Percentiles rank a stretch among this genome's conserved stretches.
Evolutionary conservation across 2,329 filamentous ascomycete species (phyloP).

Genomic region (Daldinia sp.): DNA sequence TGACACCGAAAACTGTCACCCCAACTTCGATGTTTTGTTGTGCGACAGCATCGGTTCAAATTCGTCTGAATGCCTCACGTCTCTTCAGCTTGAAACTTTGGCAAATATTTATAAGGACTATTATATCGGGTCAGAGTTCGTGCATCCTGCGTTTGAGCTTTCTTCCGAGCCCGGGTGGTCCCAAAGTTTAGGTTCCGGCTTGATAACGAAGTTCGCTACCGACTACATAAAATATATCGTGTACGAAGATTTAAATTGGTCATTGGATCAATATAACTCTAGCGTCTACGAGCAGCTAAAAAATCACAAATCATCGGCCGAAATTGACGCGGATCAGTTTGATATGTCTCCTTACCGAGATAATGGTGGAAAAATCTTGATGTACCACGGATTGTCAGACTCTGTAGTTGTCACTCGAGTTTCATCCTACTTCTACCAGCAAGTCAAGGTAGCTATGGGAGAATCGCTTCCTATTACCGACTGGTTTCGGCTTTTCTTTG

Average conservation of each 20-base stretch:
- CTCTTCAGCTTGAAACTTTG: constrained; percentile 58
- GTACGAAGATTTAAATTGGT: constrained; percentile 57
- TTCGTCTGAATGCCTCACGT: constrained; percentile 56
- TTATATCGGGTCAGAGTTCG: constrained; percentile 25
- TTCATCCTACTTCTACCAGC: constrained; percentile 59
- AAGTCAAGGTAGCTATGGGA: constrained; percentile 56
- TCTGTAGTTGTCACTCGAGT: constrained; percentile 58
- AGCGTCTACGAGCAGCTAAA: constrained; percentile 55
- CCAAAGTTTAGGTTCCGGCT: neutral
- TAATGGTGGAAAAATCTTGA: constrained; percentile 59
- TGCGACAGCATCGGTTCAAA: constrained; percentile 50
- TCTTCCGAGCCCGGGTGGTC: constrained; percentile 32
- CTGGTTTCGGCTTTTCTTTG: constrained; percentile 58
- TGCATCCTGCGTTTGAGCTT: constrained; percentile 33
- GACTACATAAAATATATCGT: constrained; percentile 52
- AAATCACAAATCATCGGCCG: constrained; percentile 50
- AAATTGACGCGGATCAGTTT: constrained; percentile 44
- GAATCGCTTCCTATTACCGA: constrained; percentile 51
- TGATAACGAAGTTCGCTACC: constrained; percentile 20
- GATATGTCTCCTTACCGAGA: constrained; percentile 53
- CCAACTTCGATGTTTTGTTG: constrained; percentile 52
- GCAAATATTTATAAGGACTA: constrained; percentile 51
- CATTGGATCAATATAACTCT: constrained; percentile 54
- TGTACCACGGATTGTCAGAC: constrained; percentile 60
- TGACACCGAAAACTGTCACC: constrained; percentile 54